phyloP scores from a whole-genome alignment of 352 stramenopile genomes.

The Pythium sukuiense region DNA sequence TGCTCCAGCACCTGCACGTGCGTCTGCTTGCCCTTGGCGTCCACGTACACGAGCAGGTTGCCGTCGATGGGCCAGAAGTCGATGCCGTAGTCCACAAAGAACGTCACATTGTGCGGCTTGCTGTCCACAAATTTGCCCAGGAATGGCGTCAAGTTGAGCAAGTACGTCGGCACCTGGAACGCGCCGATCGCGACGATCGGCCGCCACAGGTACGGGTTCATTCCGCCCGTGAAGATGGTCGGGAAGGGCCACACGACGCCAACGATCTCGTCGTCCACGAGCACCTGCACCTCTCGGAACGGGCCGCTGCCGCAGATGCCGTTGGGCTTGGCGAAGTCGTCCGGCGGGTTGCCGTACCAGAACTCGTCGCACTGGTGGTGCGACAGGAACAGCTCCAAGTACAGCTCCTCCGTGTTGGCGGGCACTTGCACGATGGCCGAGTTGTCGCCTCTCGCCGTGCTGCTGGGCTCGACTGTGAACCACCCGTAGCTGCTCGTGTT shows the following conservation, averaged over 20 bases:
- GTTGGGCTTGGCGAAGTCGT: slow-evolving; percentile 28
- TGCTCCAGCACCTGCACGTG: slow-evolving; percentile 39
- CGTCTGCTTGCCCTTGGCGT: slow-evolving; percentile 40
- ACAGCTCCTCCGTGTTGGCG: slow-evolving; percentile 62
- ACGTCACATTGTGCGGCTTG: slow-evolving; percentile 52
- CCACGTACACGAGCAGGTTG: slow-evolving; percentile 60
- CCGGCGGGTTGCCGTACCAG: slow-evolving; percentile 65
- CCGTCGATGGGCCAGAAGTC: slow-evolving; percentile 71
- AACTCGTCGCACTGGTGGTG: slow-evolving; percentile 82
- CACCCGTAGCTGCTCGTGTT: slow-evolving; percentile 52
- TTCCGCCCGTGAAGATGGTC: slow-evolving; percentile 71
- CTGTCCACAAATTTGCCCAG: slow-evolving; percentile 55
- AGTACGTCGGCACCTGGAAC: slow-evolving; percentile 74
- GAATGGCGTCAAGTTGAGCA: slow-evolving; percentile 76
- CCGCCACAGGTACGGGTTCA: slow-evolving; percentile 80
- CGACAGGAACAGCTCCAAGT: slow-evolving; percentile 66
- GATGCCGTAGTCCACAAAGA: slow-evolving; percentile 62
- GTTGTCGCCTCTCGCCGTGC: slow-evolving; percentile 28
- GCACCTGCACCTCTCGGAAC: slow-evolving; percentile 72
- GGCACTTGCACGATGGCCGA: slow-evolving; percentile 48
- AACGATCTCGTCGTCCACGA: slow-evolving; percentile 60
- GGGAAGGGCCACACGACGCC: slow-evolving; percentile 73
- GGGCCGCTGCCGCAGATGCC: slow-evolving; percentile 44
- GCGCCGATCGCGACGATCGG: slow-evolving; percentile 68
- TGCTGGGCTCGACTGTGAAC: slow-evolving; percentile 60